Base-by-base conservation (phyloP, 345 rosid species). In the Capsella bursapastoris region DNA sequence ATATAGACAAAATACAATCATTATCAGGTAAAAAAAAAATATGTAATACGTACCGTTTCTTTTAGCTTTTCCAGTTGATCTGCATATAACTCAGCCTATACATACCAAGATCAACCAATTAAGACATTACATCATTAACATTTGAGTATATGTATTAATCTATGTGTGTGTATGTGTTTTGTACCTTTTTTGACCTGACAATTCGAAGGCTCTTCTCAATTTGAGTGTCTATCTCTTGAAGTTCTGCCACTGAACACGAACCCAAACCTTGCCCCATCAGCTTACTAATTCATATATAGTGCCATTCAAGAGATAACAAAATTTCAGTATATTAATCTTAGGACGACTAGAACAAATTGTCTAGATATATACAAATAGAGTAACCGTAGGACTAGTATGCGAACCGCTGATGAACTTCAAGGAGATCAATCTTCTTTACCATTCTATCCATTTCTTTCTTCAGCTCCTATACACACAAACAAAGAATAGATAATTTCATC, bases 101-200 rank as follows among this genome's bases (percentile, higher is more conserved):
- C 62, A 81, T 1, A 50, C 48, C 70, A 65, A 44, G 40, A 61
- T 66, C 14, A 59, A 66, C 68, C 58, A 28, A 75, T 60, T 27
- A 38, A 60, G 9, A 45, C 28, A 52, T 52, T 44, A 32, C 45
- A 64, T 29, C 51, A 31, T 3, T 43, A 63, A 51, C 22, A 50
- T 48, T 4, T 4, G 3, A 14, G 35, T 15, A n/a, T 45, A n/a
- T n/a, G n/a, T 45, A 5, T 1, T 2, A n/a, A 27, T 45, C 7
- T 25, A 6, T 48, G 32, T 67, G 4, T 40, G 11, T 51, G 50
- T 7, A 16, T 51, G 27, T 41, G 53, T 3, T 8, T 6, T 15
- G 57, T 80, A 86, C 96, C 97, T 88, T 91, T 85, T 84, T 88
- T 49, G 84, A 80, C 79, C 97, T 85, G 41, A 89, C 73, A 38